Evolutionary conservation across 106 monocot species (phyloP), one percentile per base, ranked within the genome.

Genomic region (Platanthera guangdongensis): DNA sequence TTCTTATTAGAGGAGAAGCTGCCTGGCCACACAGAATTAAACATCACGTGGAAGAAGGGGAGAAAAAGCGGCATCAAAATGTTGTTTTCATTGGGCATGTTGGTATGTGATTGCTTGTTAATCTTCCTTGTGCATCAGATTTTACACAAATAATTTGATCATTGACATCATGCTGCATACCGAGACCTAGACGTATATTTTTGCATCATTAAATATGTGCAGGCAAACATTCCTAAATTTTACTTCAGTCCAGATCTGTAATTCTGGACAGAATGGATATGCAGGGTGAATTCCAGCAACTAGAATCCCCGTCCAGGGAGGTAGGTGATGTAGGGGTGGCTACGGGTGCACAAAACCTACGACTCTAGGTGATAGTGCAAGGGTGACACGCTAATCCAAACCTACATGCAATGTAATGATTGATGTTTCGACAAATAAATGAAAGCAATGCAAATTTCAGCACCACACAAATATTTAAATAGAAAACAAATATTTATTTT

Each of bases 81-180:
- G 72, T 72, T 51, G 72, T 72, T 72, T 72, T 72, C 46, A 72
- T 72, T 51, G 72, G 72, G 22, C 72, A 72, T 72, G 72, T 72
- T 72, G 72, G 72, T 72, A 72, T 47, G 72, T 72, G 21, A 51
- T 22, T 70, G 45, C 47, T 16, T 13, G 16, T 45, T 70, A 15
- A 12, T 70, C n/a, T 8, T 16, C n/a, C 6, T 70, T 70, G 16
- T 48, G 14, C 47, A 48, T 48, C 32, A 48, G 4, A 7, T 48
- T 39, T 68, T 45, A 39, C 16, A 48, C 47, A 9, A 15, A 47
- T 70, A 18, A 14, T 48, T 70, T 70, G 69, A 3, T 39, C 10
- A 30, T 67, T 67, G 8, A 39, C 11, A 13, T 70, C 13, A 48
- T 70, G 47, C 46, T 70, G 5, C 69, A 46, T 69, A 7, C 45